Evolutionary conservation across 495 filamentous ascomycete genomes (phyloP).

Genomic region (Cercophora scortea): DNA sequence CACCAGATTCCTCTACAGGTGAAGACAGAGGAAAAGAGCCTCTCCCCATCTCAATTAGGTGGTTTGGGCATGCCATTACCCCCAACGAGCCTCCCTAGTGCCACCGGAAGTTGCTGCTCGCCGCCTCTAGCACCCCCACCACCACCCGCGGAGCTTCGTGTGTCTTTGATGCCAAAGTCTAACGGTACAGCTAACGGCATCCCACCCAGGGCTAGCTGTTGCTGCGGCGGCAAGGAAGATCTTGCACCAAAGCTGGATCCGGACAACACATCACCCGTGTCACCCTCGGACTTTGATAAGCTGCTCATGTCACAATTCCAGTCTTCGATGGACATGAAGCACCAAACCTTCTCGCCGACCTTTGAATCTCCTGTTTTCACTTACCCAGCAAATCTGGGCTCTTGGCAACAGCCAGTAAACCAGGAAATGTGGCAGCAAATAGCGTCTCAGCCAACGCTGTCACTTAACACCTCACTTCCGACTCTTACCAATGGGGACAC

Average conservation of each 20-base stretch:
- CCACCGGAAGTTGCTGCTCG: slow-evolving; percentile 2
- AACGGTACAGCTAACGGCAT: background rate
- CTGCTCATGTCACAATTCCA: slow-evolving; percentile 12
- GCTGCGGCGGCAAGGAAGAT: slow-evolving; percentile 11
- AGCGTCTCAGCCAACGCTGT: slow-evolving; percentile 11
- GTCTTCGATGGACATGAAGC: slow-evolving; percentile 8
- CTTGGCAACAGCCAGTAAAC: slow-evolving; percentile 34
- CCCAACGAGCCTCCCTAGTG: slow-evolving; percentile 1
- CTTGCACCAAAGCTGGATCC: background rate
- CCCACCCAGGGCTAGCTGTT: slow-evolving; percentile 2
- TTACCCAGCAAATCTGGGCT: slow-evolving; percentile 34
- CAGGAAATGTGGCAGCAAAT: slow-evolving; percentile 29
- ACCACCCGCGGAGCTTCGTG: background rate
- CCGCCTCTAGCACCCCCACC: background rate
- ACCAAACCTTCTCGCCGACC: slow-evolving; percentile 6
- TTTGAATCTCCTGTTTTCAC: slow-evolving; percentile 19
- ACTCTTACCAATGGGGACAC: slow-evolving; percentile 8
- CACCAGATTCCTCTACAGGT: slow-evolving; percentile 7
- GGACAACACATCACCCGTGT: slow-evolving; percentile 2
- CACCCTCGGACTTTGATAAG: slow-evolving; percentile 1
- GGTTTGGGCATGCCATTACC: slow-evolving; percentile 1
- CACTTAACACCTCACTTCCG: background rate
- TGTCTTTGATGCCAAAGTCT: slow-evolving; percentile 3
- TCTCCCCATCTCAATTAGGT: slow-evolving; percentile 2
- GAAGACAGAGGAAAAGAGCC: slow-evolving; percentile 11